Base-by-base conservation (phyloP, 2,329 filamentous ascomycete genomes). In the Hymenoscyphus linearis region DNA sequence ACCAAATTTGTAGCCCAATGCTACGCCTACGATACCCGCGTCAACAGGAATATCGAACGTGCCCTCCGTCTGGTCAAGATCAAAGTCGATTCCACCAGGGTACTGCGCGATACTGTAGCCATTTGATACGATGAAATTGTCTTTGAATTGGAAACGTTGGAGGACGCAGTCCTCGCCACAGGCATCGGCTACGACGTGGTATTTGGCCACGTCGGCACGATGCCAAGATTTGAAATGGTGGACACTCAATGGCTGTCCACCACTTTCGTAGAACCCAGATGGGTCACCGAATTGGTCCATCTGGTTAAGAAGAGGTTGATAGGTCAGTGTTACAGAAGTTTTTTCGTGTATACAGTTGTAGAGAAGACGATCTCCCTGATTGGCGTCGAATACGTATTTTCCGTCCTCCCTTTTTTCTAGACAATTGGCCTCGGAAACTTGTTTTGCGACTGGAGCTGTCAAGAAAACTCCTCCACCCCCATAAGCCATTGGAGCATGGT, bases 1-100 rank as follows among this genome's bases (percentile, higher is more conserved):
- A 2, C 80, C 80, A 65, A 82, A 79, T 55, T 76, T 75, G 63
- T 79, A 82, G 47, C 60, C 64, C 27, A 70, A 62, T 1, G 65
- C 57, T 4, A 71, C 66, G 14, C 69, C 68, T 14, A 63, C 62
- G 12, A 62, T 55, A 63, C 80, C 76, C 1, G 61, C 58, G 1
- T 62, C 62, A 9, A 60, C 56, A 1, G 64, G 65, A 4, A 64
- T 62, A 52, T 68, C 66, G 50, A 73, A 73, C 5, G 72, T 73
- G 6, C 57, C 61, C 58, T 73, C 72, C 47, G 66, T 64, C 35
- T 70, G 67, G n/a, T 59, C 47, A 2, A 65, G 63, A 57, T 73
- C 69, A 53, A 72, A 73, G 56, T 70, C 64, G 57, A 73, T 73
- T 25, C 72, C 71, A 14, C 65, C 37, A 0, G 70, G 71, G 55